Evolutionary conservation across 73 alveolate species (phyloP).

Genomic region (Stentor roeselii): DNA sequence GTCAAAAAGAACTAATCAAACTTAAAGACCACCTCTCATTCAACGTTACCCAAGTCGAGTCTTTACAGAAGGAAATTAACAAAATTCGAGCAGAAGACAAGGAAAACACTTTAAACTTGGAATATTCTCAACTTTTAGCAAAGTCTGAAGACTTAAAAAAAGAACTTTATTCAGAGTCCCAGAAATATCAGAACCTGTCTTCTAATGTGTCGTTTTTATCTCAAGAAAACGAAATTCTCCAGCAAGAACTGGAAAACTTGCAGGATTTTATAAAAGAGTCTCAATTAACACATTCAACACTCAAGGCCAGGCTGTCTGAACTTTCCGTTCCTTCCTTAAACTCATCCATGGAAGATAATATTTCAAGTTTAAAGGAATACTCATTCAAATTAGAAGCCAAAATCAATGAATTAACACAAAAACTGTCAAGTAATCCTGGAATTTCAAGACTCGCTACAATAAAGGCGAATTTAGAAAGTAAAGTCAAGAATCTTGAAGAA

Average conservation of each 20-base stretch:
- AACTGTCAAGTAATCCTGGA: neutral
- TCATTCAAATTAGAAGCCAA: neutral
- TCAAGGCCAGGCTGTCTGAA: neutral
- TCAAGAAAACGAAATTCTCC: neutral
- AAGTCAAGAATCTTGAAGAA: neutral
- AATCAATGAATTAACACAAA: neutral
- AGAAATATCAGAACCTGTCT: neutral
- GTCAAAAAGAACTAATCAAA: neutral
- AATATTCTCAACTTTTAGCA: neutral
- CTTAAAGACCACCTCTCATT: neutral
- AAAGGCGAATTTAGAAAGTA: neutral
- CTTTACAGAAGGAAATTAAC: neutral
- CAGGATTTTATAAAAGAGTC: neutral
- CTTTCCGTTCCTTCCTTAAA: neutral
- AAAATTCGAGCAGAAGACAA: neutral
- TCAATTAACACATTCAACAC: neutral
- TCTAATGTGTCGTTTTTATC: neutral
- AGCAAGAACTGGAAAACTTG: neutral
- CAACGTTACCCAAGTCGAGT: neutral
- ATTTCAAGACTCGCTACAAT: neutral
- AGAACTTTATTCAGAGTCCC: neutral
- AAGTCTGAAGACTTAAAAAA: neutral
- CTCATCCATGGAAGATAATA: neutral
- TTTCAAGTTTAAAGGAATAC: neutral
- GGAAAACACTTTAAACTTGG: neutral